These are phyloP conservation scores for Suillus subaureus DNA, from an alignment of 768 basidiomycete species.

Conservation along the genomic window DNA sequence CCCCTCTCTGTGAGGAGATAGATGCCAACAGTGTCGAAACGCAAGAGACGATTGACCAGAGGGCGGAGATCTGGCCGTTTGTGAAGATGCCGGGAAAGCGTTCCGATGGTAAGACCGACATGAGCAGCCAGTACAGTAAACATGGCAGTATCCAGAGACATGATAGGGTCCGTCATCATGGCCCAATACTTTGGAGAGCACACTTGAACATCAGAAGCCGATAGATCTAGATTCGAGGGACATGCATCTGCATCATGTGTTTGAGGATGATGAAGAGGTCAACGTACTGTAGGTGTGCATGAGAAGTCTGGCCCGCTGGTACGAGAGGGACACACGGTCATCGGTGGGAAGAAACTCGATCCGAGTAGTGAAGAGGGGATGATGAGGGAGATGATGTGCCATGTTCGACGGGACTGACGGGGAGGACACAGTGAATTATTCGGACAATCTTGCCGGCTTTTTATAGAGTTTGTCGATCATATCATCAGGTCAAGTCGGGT, in stretches of 20 bases:
- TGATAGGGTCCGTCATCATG: conserved; percentile 55
- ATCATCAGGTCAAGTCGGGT: conserved; percentile 8
- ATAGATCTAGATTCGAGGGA: conserved; percentile 24
- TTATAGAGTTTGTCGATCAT: conserved; percentile 24
- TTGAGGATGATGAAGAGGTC: conserved; percentile 2
- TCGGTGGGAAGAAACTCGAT: conserved; percentile 47
- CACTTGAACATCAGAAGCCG: conserved; percentile 48
- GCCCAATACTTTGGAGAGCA: conserved; percentile 55
- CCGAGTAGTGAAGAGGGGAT: conserved; percentile 49
- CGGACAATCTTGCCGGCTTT: conserved; percentile 18
- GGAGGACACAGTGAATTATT: conserved; percentile 15
- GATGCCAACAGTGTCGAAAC: conserved; percentile 55
- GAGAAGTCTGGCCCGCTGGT: conserved; percentile 50
- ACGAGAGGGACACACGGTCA: conserved; percentile 51
- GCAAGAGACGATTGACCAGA: conserved; percentile 50
- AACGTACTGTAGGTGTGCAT: conserved; percentile 50
- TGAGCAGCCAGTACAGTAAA: conserved; percentile 56
- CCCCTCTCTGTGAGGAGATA: conserved; percentile 58
- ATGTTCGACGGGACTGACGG: conserved; percentile 16
- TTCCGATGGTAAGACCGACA: conserved; percentile 55
- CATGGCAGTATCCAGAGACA: conserved; percentile 52
- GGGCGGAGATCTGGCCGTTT: conserved; percentile 51
- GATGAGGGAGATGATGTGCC: conserved; percentile 18
- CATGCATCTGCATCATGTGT: conserved; percentile 4
- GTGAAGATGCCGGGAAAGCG: conserved; percentile 50